phyloP scores from a whole-genome alignment of 148 eudicot species.

The Cornus florida region DNA sequence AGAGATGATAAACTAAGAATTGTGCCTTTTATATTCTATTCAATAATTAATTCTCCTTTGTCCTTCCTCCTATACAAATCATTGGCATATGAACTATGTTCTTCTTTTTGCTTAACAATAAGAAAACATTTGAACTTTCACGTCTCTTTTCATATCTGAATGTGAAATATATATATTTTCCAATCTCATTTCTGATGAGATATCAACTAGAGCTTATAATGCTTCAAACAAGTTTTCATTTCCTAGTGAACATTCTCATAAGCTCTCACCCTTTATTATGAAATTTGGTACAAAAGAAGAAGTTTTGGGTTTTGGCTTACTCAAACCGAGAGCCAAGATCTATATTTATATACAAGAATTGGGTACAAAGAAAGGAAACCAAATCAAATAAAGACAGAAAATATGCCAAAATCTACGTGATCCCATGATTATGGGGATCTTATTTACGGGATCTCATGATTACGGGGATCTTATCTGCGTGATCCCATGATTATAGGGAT shows the following conservation, averaged over 20 bases:
- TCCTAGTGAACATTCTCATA: not conserved
- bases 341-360: no score
- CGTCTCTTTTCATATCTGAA: not conserved
- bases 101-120: conserved; percentile 1
- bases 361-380: no score
- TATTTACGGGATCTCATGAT: no score
- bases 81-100: not conserved
- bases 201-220: not conserved
- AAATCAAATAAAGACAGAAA: no score
- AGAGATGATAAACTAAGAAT: not conserved
- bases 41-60: not conserved
- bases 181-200: not conserved
- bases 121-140: not conserved
- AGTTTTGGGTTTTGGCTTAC: no score
- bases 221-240: not conserved
- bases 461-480: no score
- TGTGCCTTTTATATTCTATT: not conserved
- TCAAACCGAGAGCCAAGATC: no score
- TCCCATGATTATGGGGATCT: no score
- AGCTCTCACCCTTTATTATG: not conserved
- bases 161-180: not conserved
- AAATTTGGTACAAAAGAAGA: not conserved
- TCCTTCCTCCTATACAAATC: not conserved
- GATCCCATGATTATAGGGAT: no score
- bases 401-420: no score